Evolutionary conservation across 2,329 filamentous ascomycete species (phyloP), one percentile per base, ranked within the genome.

Genomic region (Ophiostoma ulmi): DNA sequence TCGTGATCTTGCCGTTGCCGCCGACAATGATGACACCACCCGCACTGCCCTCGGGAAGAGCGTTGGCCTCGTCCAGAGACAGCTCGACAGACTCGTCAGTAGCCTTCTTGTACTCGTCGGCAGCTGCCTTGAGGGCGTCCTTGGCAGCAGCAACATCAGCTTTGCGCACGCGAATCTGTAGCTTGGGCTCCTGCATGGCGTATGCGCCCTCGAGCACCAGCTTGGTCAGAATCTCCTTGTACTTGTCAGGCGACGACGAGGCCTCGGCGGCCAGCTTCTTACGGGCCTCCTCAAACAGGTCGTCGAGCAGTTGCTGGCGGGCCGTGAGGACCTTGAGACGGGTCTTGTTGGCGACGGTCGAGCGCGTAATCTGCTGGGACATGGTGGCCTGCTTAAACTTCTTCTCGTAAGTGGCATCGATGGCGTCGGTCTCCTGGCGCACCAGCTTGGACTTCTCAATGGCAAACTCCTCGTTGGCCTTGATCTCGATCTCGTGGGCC

Each of bases 361-460:
- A 98, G 79, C 92, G 92, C 74, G 94, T 97, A 84, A 98, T 98
- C 84, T 99, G 95, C 87, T 98, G 95, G 74, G 93, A 94, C 92
- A 98, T 97, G 84, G 91, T 88, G 77, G 95, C 94, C 83, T 97
- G 92, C 86, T 97, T 99, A 88, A 96, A 96, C 85, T 98, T 98
- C 89, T 97, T 98, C 83, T 94, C 92, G 87, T 97, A 99, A 76
- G 91, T 85, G 75, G 86, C 85, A 83, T 99, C 95, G 85, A 99
- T 98, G 81, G 93, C 83, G 78, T 93, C 88, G 70, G 92, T 97
- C 83, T 98, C 95, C 83, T 96, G 90, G 80, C 93, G 94, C 77
- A 98, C 95, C 68, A 99, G 92, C 86, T 97, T 97, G 77, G 94
- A 95, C 84, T 99, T 99, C 81, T 99, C 95, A 80, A 97, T 98